These are phyloP conservation scores for Botrytis byssoidea DNA, from an alignment of 2,329 filamentous ascomycete genomes.

Conservation along the genomic window DNA sequence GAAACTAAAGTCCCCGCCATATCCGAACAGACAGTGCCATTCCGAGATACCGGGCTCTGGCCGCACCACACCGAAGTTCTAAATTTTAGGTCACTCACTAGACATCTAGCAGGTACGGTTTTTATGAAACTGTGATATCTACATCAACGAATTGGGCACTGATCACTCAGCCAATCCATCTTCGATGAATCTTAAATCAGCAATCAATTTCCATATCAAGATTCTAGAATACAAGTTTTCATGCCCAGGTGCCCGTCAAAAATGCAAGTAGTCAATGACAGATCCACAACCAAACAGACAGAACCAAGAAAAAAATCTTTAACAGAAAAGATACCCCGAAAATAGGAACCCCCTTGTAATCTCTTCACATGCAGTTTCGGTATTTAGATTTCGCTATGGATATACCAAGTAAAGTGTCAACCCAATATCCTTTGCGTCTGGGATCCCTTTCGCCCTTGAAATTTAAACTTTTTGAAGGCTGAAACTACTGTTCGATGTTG, in stretches of 20 bases:
- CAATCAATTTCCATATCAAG: constrained; percentile 7
- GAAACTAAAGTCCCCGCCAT: neutral
- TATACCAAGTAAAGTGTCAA: neutral
- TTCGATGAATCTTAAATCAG: neutral
- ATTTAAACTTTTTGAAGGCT: neutral
- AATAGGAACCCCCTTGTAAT: neutral
- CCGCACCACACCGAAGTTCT: neutral
- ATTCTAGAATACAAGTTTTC: constrained; percentile 10
- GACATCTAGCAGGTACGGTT: neutral
- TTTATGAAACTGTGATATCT: neutral
- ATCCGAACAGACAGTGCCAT: neutral
- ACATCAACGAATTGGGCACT: neutral
- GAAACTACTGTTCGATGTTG: constrained; percentile 2
- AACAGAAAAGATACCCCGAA: neutral
- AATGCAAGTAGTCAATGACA: neutral
- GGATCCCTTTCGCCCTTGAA: neutral
- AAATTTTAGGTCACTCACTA: neutral
- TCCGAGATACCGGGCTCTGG: constrained; percentile 1
- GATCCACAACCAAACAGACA: constrained; percentile 1
- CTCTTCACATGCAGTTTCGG: neutral
- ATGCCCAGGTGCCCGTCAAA: constrained; percentile 6
- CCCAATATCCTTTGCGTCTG: neutral
- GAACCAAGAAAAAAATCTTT: neutral
- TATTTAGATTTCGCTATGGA: neutral
- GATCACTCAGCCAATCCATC: neutral